Percentiles rank a stretch among this genome's conserved stretches.
Evolutionary conservation across 2,329 filamentous ascomycete genomes (phyloP).

Genomic region (Talaromyces sp.): DNA sequence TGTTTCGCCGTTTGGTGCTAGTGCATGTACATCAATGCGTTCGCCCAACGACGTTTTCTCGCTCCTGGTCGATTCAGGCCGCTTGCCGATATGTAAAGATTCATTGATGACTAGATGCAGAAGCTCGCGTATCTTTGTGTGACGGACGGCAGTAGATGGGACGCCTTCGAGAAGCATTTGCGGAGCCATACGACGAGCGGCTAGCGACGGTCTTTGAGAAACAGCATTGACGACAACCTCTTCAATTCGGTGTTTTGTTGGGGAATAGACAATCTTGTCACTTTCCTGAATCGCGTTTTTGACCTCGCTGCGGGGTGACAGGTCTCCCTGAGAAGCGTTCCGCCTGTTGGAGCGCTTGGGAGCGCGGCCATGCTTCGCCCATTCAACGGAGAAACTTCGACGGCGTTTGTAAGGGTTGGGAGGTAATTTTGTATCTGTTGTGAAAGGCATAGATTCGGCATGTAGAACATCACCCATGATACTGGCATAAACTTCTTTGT

Average conservation of each 20-base stretch:
- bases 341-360: conserved; percentile 32
- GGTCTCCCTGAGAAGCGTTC: conserved; percentile 26
- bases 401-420: conserved; percentile 43
- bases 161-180: conserved; percentile 31
- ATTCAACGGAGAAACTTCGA: conserved; percentile 36
- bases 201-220: conserved; percentile 29
- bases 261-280: conserved; percentile 34
- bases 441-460: conserved; percentile 34
- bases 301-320: conserved; percentile 35
- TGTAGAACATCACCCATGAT: conserved; percentile 23
- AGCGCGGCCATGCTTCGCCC: conserved; percentile 23
- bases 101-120: conserved; percentile 44
- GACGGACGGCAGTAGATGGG: conserved; percentile 31
- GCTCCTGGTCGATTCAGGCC: conserved; percentile 43
- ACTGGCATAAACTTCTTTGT: conserved; percentile 36
- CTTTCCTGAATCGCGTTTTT: conserved; percentile 40
- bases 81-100: conserved; percentile 43
- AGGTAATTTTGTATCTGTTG: conserved; percentile 36
- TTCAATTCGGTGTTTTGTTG: conserved; percentile 31
- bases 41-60: conserved; percentile 41
- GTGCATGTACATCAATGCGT: conserved; percentile 40
- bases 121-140: conserved; percentile 42
- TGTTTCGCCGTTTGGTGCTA: conserved; percentile 41
- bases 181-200: conserved; percentile 31
- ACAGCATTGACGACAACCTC: conserved; percentile 35